Conservation (phyloP, 2,329 filamentous ascomycete species). For the Pseudomassariella vexata region DNA sequence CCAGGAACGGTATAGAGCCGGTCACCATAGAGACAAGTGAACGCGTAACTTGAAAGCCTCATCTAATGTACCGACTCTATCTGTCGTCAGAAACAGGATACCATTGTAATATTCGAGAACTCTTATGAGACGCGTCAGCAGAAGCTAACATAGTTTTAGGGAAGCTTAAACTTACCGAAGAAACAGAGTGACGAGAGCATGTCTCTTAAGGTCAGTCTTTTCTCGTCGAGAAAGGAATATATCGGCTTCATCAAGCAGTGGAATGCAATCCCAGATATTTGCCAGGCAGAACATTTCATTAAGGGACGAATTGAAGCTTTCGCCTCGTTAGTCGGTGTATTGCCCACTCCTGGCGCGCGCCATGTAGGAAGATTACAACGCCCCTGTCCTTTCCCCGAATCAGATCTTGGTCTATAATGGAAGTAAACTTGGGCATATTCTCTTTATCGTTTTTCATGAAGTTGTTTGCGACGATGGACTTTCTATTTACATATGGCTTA, state of each 20-base stretch:
- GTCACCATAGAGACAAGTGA: slow-evolving; percentile 23
- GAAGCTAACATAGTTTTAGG: too few relatives aligned
- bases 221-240: slow-evolving; percentile 24
- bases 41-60: slow-evolving; percentile 7
- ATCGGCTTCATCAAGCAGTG: slow-evolving; percentile 30
- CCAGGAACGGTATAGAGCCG: too few relatives aligned
- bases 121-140: too few relatives aligned
- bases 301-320: slow-evolving; percentile 35
- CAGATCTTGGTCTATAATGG: slow-evolving; percentile 37
- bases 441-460: too few relatives aligned
- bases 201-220: slow-evolving; percentile 25
- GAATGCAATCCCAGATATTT: slow-evolving; percentile 18
- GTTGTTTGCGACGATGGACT: too few relatives aligned
- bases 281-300: slow-evolving; percentile 27
- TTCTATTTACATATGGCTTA: too few relatives aligned
- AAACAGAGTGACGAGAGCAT: slow-evolving; percentile 30
- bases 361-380: slow-evolving; percentile 38
- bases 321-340: slow-evolving; percentile 40
- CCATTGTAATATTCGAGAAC: slow-evolving; percentile 7
- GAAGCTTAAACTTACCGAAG: too few relatives aligned
- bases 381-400: slow-evolving; percentile 40
- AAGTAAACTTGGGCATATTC: too few relatives aligned
- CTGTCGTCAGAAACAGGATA: slow-evolving; percentile 5
- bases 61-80: slow-evolving; percentile 3
- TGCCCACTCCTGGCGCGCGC: slow-evolving; percentile 42